Evolutionary conservation across 192 early-diverging fungal species (phyloP), one percentile per base, ranked within the genome.

Genomic region (Coemansia sp.): DNA sequence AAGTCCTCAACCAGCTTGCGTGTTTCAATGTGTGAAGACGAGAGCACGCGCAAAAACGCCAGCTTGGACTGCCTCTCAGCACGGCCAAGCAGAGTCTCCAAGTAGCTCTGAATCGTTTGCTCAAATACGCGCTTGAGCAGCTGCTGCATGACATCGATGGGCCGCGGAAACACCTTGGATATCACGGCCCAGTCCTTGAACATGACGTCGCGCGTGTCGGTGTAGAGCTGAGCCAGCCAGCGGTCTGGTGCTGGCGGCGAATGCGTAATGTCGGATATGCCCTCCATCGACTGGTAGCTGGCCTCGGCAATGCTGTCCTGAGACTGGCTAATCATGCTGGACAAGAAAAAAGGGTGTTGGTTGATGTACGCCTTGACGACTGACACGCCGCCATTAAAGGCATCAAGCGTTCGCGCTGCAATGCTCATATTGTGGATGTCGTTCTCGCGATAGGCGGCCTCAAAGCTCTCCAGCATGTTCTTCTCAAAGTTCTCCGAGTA

Each of bases 321-420:
- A 38, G 80, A 63, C 75, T 90, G 85, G 57, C 83, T 80, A 44
- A 90, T 86, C 73, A 89, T 82, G 57, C 86, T 86, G 35, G 90
- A 88, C 61, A 96, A 87, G 56, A 98, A 98, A 60, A 99, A 96
- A 58, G 92, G 90, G 61, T 99, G 95, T 67, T 98, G 97, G 76
- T 96, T 96, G 40, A 99, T 91, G 65, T 96, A 99, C 24, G 88
- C 90, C 64, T 95, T 91, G 21, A 98, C 84, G 62, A 92, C 94
- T 0, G 94, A 96, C 56, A 87, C 87, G 32, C 97, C 95, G 26
- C 97, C 95, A 57, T 99, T 99, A 72, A 99, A 96, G 37, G 96
- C 93, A 42, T 90, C 83, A 50, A 99, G 78, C 3, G 90, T 85
- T 62, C 86, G 88, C 40, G 97, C 95, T 56, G 87, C 89, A 21